Evolutionary conservation across 192 early-diverging fungal species (phyloP).

Genomic region (Umbelopsis vinacea): DNA sequence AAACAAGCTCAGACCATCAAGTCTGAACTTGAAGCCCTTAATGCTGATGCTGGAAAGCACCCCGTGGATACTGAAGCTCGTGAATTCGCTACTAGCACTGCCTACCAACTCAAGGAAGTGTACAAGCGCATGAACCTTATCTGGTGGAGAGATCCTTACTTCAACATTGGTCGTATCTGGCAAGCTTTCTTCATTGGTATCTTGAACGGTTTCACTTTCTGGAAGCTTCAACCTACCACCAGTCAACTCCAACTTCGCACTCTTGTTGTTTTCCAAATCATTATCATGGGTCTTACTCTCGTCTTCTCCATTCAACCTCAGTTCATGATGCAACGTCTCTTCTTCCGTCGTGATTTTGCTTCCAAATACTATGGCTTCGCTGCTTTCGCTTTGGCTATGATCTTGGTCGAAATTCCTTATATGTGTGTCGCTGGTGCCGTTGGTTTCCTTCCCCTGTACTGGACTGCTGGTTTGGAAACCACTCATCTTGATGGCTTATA

Average conservation of each 20-base stretch:
- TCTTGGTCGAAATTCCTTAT: slow-evolving; percentile 74
- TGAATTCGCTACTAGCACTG: slow-evolving; percentile 52
- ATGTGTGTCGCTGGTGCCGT: slow-evolving; percentile 60
- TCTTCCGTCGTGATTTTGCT: slow-evolving; percentile 69
- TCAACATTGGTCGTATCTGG: slow-evolving; percentile 75
- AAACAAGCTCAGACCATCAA: slow-evolving; percentile 46
- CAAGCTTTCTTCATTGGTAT: slow-evolving; percentile 62
- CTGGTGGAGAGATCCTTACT: slow-evolving; percentile 76
- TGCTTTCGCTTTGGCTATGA: slow-evolving; percentile 65
- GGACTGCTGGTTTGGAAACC: slow-evolving; percentile 66
- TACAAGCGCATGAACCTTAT: slow-evolving; percentile 63
- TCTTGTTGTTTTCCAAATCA: slow-evolving; percentile 73
- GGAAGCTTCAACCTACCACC: slow-evolving; percentile 56
- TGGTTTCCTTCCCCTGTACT: slow-evolving; percentile 80
- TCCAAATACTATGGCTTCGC: slow-evolving; percentile 71
- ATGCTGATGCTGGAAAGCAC: slow-evolving; percentile 34
- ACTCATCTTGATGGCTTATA: slow-evolving; percentile 55
- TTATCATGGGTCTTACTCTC: slow-evolving; percentile 67
- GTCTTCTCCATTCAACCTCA: slow-evolving; percentile 74
- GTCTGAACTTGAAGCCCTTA: slow-evolving; percentile 60
- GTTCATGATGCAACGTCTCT: slow-evolving; percentile 68
- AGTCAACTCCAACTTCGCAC: slow-evolving; percentile 68
- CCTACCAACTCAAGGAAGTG: slow-evolving; percentile 63
- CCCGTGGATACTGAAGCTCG: slow-evolving; percentile 33
- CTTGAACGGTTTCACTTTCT: slow-evolving; percentile 78